These are phyloP conservation scores for Vitis hybrid DNA, from an alignment of 177 flowering plant species.

Conservation along the genomic window DNA sequence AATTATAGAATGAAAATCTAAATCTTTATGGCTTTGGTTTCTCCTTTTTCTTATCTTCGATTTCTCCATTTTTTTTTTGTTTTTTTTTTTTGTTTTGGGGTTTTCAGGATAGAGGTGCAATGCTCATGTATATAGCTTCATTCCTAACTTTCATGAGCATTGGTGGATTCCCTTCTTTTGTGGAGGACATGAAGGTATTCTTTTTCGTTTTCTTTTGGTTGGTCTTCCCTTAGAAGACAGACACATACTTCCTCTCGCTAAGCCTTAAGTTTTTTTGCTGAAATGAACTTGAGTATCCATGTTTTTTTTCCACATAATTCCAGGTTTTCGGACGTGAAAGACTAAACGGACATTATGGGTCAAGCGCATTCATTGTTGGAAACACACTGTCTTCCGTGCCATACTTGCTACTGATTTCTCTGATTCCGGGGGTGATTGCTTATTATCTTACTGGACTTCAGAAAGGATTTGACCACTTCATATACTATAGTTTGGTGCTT, in stretches of 20 bases:
- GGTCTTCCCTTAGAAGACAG: too few relatives aligned
- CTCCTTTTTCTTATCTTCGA: background rate
- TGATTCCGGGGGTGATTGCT: conserved; percentile 47
- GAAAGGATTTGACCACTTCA: conserved; percentile 31
- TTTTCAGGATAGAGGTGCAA: conserved; percentile 39
- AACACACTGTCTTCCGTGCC: conserved; percentile 60
- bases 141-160: conserved; percentile 51
- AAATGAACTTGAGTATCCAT: too few relatives aligned
- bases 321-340: conserved; percentile 61
- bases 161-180: conserved; percentile 63
- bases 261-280: too few relatives aligned
- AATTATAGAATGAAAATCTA: too few relatives aligned
- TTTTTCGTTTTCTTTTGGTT: too few relatives aligned
- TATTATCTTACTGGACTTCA: conserved; percentile 47
- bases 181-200: conserved; percentile 25
- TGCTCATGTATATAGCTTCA: conserved; percentile 39
- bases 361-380: conserved; percentile 42
- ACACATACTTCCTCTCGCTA: too few relatives aligned
- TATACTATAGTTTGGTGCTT: conserved; percentile 30
- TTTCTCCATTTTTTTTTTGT: background rate
- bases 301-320: background rate
- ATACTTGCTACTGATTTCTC: conserved; percentile 42
- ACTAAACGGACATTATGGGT: conserved; percentile 63
- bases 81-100: too few relatives aligned
- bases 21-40: too few relatives aligned